Evolutionary conservation across 2,329 filamentous ascomycete species (phyloP), one percentile per base, ranked within the genome.

Genomic region (Aspergillus japonicus): DNA sequence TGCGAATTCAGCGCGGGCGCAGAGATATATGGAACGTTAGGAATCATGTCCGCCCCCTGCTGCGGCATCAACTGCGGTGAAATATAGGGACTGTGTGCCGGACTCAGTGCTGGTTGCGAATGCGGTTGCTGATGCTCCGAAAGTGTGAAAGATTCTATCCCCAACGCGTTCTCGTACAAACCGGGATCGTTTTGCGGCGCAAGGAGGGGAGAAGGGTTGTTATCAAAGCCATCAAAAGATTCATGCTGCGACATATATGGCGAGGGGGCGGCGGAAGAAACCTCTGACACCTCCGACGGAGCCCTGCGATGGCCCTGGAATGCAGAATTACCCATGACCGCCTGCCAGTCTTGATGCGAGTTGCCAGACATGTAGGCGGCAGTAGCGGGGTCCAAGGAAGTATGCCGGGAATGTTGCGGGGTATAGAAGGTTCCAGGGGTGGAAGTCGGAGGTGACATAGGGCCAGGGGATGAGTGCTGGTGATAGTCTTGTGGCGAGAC

Each of bases 251-350:
- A 85, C 59, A 96, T 78, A 70, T 91, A 92, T 3, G 94, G 94
- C 19, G 94, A 97, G 24, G 88, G 90, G 23, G 90, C 88, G 16
- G 88, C 90, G 19, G 92, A 96, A 2, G 86, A 96, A 5, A 96
- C 88, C 66, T 97, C 94, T 2, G 92, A 96, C 69, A 89, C 92
- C 68, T 97, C 94, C n/a, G 93, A 97, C 1, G 91, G 90, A 42
- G 86, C 88, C 69, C 93, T 87, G 67, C 92, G 85, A 73, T 97
- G 94, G n/a, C 85, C 82, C 66, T 91, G 89, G 71, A 96, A 97
- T 61, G 81, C 78, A 42, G 80, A 77, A 66, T 83, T 83, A 70
- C 79, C 81, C 62, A 82, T 74, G 71, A 83, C 78, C 35, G 80
- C 79, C 59, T 77, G 75, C 86, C 87, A 89, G 62, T 89, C 86